phyloP scores from a whole-genome alignment of 768 basidiomycete genomes.

The Pulveroboletus sp. region DNA sequence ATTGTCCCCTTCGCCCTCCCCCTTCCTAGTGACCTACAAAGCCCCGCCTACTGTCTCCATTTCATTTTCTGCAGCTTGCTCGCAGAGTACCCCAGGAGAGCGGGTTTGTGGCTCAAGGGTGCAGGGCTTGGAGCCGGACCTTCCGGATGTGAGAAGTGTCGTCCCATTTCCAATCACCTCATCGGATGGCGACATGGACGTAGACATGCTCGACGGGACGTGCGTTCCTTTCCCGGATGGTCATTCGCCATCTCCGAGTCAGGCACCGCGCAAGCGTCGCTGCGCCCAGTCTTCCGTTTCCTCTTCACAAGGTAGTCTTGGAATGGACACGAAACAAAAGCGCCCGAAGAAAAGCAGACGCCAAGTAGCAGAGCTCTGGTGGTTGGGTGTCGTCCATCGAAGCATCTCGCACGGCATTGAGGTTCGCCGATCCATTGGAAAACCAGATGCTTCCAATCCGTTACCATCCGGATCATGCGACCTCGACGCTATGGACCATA shows the following conservation, averaged over 20 bases:
- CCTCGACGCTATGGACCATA: constrained; percentile 29
- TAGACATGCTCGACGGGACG: constrained; percentile 29
- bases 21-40: constrained; percentile 26
- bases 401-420: constrained; percentile 29
- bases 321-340: constrained; percentile 24
- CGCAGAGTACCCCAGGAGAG: constrained; percentile 13
- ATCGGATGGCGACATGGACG: constrained; percentile 19
- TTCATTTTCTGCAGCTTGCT: constrained; percentile 33
- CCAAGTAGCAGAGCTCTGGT: constrained; percentile 33
- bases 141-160: constrained; percentile 28
- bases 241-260: not conserved
- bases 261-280: constrained; percentile 29
- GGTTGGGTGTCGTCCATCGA: constrained; percentile 34
- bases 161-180: constrained; percentile 36
- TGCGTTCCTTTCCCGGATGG: constrained; percentile 1
- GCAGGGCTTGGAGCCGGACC: constrained; percentile 16
- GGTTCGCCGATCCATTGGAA: constrained; percentile 4
- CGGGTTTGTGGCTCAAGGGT: not conserved
- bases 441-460: constrained; percentile 5
- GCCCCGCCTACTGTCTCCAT: constrained; percentile 37
- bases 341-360: constrained; percentile 29
- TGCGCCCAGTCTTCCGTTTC: constrained; percentile 30
- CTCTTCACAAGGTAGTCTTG: constrained; percentile 15
- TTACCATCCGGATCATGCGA: constrained; percentile 6
- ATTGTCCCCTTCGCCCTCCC: constrained; percentile 7